These are phyloP conservation scores for Colletotrichum eleusines DNA, from an alignment of 2,329 filamentous ascomycete species.

Conservation along the genomic window DNA sequence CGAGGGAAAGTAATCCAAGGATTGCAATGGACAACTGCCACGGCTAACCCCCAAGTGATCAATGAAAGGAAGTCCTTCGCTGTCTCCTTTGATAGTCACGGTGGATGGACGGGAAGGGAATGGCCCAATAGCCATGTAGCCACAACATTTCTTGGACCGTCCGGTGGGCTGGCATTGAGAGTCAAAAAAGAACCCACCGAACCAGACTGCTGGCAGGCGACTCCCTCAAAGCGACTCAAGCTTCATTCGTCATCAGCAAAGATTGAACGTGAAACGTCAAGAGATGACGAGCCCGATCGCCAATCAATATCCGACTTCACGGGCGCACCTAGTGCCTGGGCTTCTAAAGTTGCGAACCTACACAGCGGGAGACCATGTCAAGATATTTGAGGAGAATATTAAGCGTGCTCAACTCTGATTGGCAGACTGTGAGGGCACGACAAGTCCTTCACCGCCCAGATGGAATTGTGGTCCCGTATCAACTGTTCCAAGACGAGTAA, in stretches of 20 bases:
- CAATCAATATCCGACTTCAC: background rate
- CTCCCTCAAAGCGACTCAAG: background rate
- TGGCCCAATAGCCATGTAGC: background rate
- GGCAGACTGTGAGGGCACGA: background rate
- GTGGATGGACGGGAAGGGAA: background rate
- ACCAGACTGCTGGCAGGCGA: background rate
- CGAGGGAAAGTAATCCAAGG: background rate
- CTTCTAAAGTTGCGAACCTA: background rate
- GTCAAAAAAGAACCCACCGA: background rate
- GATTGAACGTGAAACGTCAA: background rate
- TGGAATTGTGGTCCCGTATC: background rate
- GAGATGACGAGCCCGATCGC: background rate
- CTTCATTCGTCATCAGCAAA: background rate
- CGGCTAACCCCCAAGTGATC: background rate
- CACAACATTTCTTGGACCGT: background rate
- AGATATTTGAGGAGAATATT: background rate
- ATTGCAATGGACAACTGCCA: background rate
- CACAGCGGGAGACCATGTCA: background rate
- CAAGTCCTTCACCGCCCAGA: background rate
- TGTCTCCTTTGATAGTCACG: background rate
- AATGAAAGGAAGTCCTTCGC: background rate
- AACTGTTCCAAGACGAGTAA: background rate
- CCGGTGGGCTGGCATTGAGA: background rate
- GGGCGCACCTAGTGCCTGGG: background rate
- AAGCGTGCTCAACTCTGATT: background rate